Evolutionary conservation across 495 filamentous ascomycete species (phyloP).

Genomic region (Penicillium tannophilum): DNA sequence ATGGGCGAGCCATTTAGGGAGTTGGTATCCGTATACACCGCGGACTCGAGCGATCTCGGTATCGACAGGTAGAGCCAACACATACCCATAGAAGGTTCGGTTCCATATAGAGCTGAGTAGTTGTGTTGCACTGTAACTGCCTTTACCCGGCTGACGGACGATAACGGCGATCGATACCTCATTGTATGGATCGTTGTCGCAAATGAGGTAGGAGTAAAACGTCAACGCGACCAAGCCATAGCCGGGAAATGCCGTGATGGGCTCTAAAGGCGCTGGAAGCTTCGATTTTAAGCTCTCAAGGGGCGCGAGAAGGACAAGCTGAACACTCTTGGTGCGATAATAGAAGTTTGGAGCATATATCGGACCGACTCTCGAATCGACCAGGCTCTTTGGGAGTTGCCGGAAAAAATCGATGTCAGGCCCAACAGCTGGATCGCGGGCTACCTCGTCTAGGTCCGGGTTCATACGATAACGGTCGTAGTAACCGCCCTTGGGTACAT

Average conservation of each 20-base stretch:
- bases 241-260: slow-evolving; percentile 14
- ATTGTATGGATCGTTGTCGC: slow-evolving; percentile 19
- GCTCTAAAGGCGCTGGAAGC: slow-evolving; percentile 17
- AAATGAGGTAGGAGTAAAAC: slow-evolving; percentile 17
- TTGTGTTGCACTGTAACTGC: slow-evolving; percentile 15
- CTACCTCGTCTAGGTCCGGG: slow-evolving; percentile 16
- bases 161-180: slow-evolving; percentile 17
- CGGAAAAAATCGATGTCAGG: slow-evolving; percentile 11
- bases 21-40: slow-evolving; percentile 20
- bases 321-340: slow-evolving; percentile 12
- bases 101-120: slow-evolving; percentile 18
- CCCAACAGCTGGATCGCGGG: slow-evolving; percentile 11
- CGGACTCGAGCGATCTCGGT: slow-evolving; percentile 18
- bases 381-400: too few relatives aligned
- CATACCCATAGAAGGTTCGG: slow-evolving; percentile 17
- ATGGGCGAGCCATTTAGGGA: slow-evolving; percentile 15
- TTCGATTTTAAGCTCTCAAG: slow-evolving; percentile 10
- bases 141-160: slow-evolving; percentile 15
- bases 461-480: slow-evolving; percentile 22
- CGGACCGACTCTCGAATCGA: too few relatives aligned
- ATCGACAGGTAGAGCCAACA: slow-evolving; percentile 16
- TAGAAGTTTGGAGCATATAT: too few relatives aligned
- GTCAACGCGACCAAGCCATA: slow-evolving; percentile 18
- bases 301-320: slow-evolving; percentile 14
- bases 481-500: slow-evolving; percentile 18